Base-by-base conservation (phyloP, 768 basidiomycete species). In the Suillus subluteus region DNA sequence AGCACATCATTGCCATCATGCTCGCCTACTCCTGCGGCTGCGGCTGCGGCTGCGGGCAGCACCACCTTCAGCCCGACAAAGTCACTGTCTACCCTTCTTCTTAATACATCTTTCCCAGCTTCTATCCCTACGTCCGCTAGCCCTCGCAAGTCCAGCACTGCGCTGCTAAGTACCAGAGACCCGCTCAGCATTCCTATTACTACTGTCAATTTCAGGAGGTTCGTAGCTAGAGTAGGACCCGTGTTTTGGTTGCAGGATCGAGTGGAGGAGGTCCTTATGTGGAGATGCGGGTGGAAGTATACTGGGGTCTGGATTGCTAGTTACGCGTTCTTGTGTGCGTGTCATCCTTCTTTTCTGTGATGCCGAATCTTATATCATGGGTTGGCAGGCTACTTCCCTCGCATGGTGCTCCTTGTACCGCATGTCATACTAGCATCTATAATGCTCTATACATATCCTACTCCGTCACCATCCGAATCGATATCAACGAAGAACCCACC, bases 201-300 rank as follows among this genome's bases (percentile, higher is more conserved):
- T 69, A 89, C 91, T 2, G 86, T 83, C 69, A 94, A 95, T 73
- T 96, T 96, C 73, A 85, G 89, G 68, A 81, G 93, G 30, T 96
- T 97, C 66, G 85, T 96, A 4, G 84, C 87, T 7, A 88, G 84
- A 70, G 82, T 88, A 4, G 92, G 93, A 0, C 90, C 92, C 0
- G 79, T 95, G 8, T 97, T 96, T 72, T 97, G 95, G 95, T 69
- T 96, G 23, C 93, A 94, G 78, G 95, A 98, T 73, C 79, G 95
- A 1, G 73, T 93, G 16, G 95, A 97, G 75, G 95, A 96, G 78
- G 82, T 95, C 4, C 64, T 96, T 4, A 81, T 92, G 69, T 96
- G 95, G 95, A 89, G 86, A 74, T 84, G 85, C 55, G 89, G 90
- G 0, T 90, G 88, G 90, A 85, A 83, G 71, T 80, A 86, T 50